phyloP scores from a whole-genome alignment of 2,329 filamentous ascomycete species.

The Rutstroemia sp. region DNA sequence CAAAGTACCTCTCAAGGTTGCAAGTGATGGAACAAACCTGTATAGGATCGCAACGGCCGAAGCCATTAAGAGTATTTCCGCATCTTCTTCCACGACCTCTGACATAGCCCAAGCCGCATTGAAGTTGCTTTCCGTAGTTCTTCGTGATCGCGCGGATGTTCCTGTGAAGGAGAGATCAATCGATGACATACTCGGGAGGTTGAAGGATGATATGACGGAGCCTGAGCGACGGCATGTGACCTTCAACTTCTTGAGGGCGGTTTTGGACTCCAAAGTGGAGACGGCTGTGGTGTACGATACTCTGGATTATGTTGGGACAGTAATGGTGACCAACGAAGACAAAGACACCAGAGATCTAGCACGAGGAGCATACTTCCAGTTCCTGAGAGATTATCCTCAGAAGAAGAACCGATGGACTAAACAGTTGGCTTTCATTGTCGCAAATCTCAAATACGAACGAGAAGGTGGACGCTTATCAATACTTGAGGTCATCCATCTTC shows the following conservation, averaged over 20 bases:
- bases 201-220: slow-evolving; percentile 86
- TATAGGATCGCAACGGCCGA: slow-evolving; percentile 78
- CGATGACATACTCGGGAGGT: slow-evolving; percentile 71
- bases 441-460: slow-evolving; percentile 85
- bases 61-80: slow-evolving; percentile 73
- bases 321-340: slow-evolving; percentile 96
- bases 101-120: slow-evolving; percentile 82
- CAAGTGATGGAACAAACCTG: slow-evolving; percentile 51
- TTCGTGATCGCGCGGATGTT: slow-evolving; percentile 73
- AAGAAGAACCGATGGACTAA: slow-evolving; percentile 83
- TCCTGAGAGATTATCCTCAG: slow-evolving; percentile 90
- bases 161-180: slow-evolving; percentile 73
- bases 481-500: slow-evolving; percentile 80
- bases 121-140: slow-evolving; percentile 77
- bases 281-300: slow-evolving; percentile 86
- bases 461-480: slow-evolving; percentile 85
- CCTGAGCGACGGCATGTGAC: slow-evolving; percentile 87
- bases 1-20: slow-evolving; percentile 68
- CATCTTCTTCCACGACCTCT: slow-evolving; percentile 68
- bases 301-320: slow-evolving; percentile 77
- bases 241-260: slow-evolving; percentile 86
- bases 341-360: slow-evolving; percentile 81
- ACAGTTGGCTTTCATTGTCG: slow-evolving; percentile 80
- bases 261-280: slow-evolving; percentile 78
- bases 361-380: slow-evolving; percentile 85